phyloP scores from a whole-genome alignment of 1,139 yeast genomes.

The Hyphopichia buzzinii region DNA sequence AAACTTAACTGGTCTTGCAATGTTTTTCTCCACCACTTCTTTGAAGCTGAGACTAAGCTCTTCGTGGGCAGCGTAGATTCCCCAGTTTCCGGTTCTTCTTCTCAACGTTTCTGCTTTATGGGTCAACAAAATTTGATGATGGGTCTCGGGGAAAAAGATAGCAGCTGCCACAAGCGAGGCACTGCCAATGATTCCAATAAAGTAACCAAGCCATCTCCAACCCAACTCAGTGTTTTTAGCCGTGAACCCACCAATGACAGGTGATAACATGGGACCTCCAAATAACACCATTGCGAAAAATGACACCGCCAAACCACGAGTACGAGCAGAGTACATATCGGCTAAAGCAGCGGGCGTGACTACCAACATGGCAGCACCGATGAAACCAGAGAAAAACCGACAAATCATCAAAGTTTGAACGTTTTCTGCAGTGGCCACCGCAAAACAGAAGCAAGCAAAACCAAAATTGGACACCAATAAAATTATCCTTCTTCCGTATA shows the following conservation, averaged over 20 bases:
- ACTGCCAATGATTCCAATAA: conserved; percentile 50
- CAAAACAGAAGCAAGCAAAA: conserved; percentile 36
- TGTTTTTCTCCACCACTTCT: conserved; percentile 67
- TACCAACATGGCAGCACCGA: conserved; percentile 41
- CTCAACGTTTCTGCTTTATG: conserved; percentile 63
- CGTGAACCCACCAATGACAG: conserved; percentile 37
- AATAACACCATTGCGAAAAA: conserved; percentile 36
- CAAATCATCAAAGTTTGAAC: conserved; percentile 40
- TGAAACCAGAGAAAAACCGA: conserved; percentile 38
- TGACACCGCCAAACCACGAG: conserved; percentile 37
- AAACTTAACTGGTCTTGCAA: conserved; percentile 70
- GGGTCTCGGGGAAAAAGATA: conserved; percentile 47
- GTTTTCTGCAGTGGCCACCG: conserved; percentile 38
- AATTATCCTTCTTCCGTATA: conserved; percentile 36
- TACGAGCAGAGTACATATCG: conserved; percentile 31
- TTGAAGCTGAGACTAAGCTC: conserved; percentile 58
- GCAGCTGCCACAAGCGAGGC: conserved; percentile 26
- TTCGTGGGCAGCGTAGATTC: conserved; percentile 82
- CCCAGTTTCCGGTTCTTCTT: conserved; percentile 65
- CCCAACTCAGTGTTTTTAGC: conserved; percentile 34
- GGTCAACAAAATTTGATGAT: conserved; percentile 50
- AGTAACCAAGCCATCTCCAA: conserved; percentile 61
- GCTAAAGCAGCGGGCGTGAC: conserved; percentile 45
- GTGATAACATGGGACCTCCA: conserved; percentile 49
- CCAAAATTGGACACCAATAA: conserved; percentile 29